phyloP scores from a whole-genome alignment of 129 eudicot genomes.

The Silybum marianum region DNA sequence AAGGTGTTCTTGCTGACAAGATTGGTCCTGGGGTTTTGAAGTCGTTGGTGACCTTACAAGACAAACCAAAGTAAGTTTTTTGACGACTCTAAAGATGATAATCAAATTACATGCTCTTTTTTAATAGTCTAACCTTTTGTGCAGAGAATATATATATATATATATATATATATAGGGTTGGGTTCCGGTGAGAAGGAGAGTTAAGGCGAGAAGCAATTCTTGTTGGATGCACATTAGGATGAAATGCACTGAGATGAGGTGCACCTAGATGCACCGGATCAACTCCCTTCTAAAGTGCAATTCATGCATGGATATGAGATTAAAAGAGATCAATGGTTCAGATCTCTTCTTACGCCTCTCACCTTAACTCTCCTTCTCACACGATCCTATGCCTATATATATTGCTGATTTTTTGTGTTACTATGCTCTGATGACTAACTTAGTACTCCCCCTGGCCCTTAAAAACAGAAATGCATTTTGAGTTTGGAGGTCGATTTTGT shows the following conservation, averaged over 20 bases:
- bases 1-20: constrained; percentile 90
- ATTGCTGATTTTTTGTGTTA: neutral
- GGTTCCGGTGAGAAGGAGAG: too few species aligned
- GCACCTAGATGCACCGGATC: too few species aligned
- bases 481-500: neutral
- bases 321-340: too few species aligned
- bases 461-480: neutral
- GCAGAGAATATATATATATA: neutral
- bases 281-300: too few species aligned
- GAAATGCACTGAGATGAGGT: too few species aligned
- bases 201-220: too few species aligned
- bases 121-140: neutral
- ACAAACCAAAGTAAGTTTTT: constrained; percentile 61
- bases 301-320: too few species aligned
- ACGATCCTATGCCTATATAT: too few species aligned
- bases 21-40: constrained; percentile 79
- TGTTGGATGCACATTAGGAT: too few species aligned
- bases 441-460: neutral
- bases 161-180: too few species aligned
- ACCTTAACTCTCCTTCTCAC: too few species aligned
- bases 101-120: neutral
- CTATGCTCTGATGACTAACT: neutral
- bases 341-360: too few species aligned
- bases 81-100: neutral
- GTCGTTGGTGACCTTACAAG: constrained; percentile 74